Percentiles rank a stretch among this genome's conserved stretches.
Evolutionary conservation across 2,329 filamentous ascomycete genomes (phyloP).

Genomic region (Sporothrix variecibatus): DNA sequence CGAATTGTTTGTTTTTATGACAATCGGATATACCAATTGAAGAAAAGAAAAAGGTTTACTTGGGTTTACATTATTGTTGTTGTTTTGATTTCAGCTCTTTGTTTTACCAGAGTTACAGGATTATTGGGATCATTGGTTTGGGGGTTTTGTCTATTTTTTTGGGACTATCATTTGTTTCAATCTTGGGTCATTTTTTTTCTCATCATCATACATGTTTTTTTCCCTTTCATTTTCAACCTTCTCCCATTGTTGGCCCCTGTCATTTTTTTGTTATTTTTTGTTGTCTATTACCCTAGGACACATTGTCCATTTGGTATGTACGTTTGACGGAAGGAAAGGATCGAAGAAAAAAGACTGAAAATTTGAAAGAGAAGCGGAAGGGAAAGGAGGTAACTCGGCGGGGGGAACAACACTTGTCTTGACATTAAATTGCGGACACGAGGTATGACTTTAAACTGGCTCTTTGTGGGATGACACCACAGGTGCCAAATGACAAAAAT

Average conservation of each 20-base stretch:
- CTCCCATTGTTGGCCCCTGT: not conserved
- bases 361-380: not conserved
- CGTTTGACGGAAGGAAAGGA: not conserved
- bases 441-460: slow-evolving; percentile 15
- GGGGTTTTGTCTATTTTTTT: not conserved
- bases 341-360: not conserved
- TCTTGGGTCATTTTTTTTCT: not conserved
- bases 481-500: slow-evolving; percentile 17
- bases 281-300: not conserved
- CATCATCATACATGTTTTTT: not conserved
- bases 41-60: not conserved
- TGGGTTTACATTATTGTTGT: not conserved
- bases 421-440: slow-evolving; percentile 8
- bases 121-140: not conserved
- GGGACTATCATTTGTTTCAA: not conserved
- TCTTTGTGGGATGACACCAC: not conserved
- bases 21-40: slow-evolving; percentile 7
- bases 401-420: not conserved
- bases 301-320: not conserved
- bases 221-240: not conserved
- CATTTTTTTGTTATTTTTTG: not conserved
- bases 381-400: not conserved
- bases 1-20: slow-evolving; percentile 7
- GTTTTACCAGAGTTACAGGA: not conserved
- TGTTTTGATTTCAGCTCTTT: not conserved